These are phyloP conservation scores for Aspergillus sp. DNA, from an alignment of 2,329 filamentous ascomycete genomes.

Conservation along the genomic window DNA sequence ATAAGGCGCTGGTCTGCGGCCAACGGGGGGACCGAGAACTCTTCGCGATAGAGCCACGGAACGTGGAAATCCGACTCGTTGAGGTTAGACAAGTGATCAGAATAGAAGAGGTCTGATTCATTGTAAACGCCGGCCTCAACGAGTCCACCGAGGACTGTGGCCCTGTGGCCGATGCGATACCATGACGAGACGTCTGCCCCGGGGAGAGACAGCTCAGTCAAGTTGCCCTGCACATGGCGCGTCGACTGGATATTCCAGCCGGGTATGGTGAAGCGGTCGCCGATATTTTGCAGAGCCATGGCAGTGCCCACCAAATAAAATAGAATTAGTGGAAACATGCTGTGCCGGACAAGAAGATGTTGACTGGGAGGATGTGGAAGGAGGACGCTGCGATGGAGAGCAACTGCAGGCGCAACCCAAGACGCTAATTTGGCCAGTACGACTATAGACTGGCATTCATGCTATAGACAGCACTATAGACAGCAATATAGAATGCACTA, in stretches of 20 bases:
- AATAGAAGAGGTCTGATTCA: constrained; percentile 58
- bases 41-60: constrained; percentile 60
- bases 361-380: not conserved
- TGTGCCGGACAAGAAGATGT: not conserved
- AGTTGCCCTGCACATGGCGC: constrained; percentile 34
- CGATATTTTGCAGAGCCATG: not conserved
- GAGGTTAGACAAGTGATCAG: constrained; percentile 49
- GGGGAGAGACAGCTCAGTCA: constrained; percentile 42
- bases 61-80: constrained; percentile 50
- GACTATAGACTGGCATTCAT: too few species aligned
- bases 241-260: constrained; percentile 43
- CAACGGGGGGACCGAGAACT: constrained; percentile 45
- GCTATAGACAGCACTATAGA: too few species aligned
- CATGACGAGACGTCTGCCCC: constrained; percentile 52
- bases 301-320: not conserved
- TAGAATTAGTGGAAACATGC: not conserved
- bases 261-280: not conserved
- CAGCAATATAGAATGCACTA: too few species aligned
- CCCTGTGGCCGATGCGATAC: constrained; percentile 52
- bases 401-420: not conserved
- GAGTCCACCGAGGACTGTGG: constrained; percentile 59
- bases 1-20: constrained; percentile 47
- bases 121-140: constrained; percentile 54
- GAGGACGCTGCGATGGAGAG: not conserved
- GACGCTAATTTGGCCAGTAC: too few species aligned